These are phyloP conservation scores for Hanseniaspora clermontiae DNA, from an alignment of 805 yeast species.

Conservation along the genomic window DNA sequence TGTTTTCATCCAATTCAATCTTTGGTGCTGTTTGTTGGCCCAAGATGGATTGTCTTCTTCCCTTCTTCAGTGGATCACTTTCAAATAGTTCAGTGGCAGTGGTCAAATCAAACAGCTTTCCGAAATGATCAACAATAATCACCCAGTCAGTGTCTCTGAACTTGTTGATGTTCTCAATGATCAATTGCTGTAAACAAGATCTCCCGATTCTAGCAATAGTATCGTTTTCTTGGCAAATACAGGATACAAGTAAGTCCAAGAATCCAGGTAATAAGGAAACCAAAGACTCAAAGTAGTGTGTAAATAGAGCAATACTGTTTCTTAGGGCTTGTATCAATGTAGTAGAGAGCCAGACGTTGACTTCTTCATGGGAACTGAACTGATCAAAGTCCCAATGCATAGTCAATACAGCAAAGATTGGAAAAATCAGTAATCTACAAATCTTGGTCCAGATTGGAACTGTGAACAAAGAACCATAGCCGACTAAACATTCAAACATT, in stretches of 20 bases:
- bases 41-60: conserved; percentile 19
- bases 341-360: conserved; percentile 92
- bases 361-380: conserved; percentile 61
- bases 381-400: conserved; percentile 42
- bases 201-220: conserved; percentile 92
- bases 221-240: conserved; percentile 94
- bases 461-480: conserved; percentile 67
- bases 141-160: conserved; percentile 65
- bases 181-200: conserved; percentile 68
- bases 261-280: conserved; percentile 66
- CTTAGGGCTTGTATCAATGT: conserved; percentile 91
- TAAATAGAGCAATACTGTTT: conserved; percentile 70
- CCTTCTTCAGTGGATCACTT: conserved; percentile 31
- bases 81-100: conserved; percentile 76
- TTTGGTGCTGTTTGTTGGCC: conserved; percentile 3
- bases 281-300: conserved; percentile 68
- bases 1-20: conserved; percentile 16
- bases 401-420: conserved; percentile 72
- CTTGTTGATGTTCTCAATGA: conserved; percentile 58
- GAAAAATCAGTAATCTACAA: conserved; percentile 70
- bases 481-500: conserved; percentile 68
- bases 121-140: conserved; percentile 51
- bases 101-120: conserved; percentile 60
- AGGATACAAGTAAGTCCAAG: conserved; percentile 62
- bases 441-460: conserved; percentile 70